Base-by-base conservation (phyloP, 2,329 filamentous ascomycete species). In the Golovinomyces cichoracearum region DNA sequence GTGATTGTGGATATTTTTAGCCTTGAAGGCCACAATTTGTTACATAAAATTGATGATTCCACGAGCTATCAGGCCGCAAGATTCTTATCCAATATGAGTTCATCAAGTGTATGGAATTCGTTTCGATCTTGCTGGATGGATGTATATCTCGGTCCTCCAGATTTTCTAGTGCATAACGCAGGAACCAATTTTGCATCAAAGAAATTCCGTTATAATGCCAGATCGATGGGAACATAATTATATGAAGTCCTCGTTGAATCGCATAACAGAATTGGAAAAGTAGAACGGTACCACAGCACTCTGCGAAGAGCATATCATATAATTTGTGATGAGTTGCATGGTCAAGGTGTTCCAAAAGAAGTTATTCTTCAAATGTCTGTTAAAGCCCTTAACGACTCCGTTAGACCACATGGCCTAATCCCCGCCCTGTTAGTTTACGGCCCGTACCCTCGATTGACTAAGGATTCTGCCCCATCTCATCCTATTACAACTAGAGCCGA, bases 121-220 rank as follows among this genome's bases (percentile, higher is more conserved):
- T 37, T 52, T 19, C 17, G 48, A 7, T 26, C 25, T 3, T 52
- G 40, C 31, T 52, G 33, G 46, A 50, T 50, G 0, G 41, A 52
- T 25, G 48, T 38, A 4, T 52, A 52, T 31, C 25, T 48, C n/a
- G 38, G 48, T 3, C 50, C 45, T 4, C 48, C 35, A 17, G 41
- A 50, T 29, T 27, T 22, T 41, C 6, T 48, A 40, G 29, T 19
- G 25, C 45, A 46, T 21, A n/a, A 49, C 25, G 25, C 38, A 37
- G 50, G 45, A 22, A 45, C 35, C 23, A 51, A 50, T 19, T 50
- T 50, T 26, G 27, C 48, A 10, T 48, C 26, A 26, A 50, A 47
- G 22, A 26, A 52, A 40, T 50, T 50, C 27, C 44, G 33, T 5
- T 23, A 50, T 29, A 23, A 22, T 26, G 47, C 35, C 5, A 46